These are phyloP conservation scores for Triticum dicoccoides DNA, from an alignment of 176 grass and related monocot genomes.

Conservation along the genomic window DNA sequence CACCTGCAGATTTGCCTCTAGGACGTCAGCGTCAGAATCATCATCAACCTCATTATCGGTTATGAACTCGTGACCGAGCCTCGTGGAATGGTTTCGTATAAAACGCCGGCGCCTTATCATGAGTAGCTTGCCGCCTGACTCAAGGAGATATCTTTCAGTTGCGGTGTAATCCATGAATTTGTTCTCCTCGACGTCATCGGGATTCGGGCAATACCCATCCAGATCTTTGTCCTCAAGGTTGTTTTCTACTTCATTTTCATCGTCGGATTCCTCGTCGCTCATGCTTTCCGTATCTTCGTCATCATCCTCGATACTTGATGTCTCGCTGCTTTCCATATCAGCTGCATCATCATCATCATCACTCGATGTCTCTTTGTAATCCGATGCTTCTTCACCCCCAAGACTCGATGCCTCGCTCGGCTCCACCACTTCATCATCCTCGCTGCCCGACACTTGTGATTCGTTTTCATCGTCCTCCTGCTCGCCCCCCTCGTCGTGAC, in stretches of 20 bases:
- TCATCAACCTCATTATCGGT: neutral
- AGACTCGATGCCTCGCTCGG: neutral
- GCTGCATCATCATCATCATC: neutral
- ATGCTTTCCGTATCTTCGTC: neutral
- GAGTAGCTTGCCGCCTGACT: no score
- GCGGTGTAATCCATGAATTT: neutral
- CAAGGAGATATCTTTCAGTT: neutral
- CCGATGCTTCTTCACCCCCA: neutral
- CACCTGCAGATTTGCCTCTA: neutral
- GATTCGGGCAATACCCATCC: neutral
- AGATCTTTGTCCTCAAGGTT: neutral
- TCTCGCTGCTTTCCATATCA: neutral
- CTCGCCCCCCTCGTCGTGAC: neutral
- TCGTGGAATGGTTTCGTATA: neutral
- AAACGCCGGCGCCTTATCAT: neutral
- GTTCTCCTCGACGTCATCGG: neutral
- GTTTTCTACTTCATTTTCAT: neutral
- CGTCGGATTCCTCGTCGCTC: neutral
- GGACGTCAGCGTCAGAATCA: neutral
- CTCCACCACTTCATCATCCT: neutral
- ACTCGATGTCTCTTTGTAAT: neutral
- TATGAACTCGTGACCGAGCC: neutral
- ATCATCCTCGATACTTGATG: neutral
- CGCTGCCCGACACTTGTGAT: neutral
- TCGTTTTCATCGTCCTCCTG: neutral